Evolutionary conservation across 2,329 filamentous ascomycete species (phyloP).

Genomic region (Cercospora nicotianae): DNA sequence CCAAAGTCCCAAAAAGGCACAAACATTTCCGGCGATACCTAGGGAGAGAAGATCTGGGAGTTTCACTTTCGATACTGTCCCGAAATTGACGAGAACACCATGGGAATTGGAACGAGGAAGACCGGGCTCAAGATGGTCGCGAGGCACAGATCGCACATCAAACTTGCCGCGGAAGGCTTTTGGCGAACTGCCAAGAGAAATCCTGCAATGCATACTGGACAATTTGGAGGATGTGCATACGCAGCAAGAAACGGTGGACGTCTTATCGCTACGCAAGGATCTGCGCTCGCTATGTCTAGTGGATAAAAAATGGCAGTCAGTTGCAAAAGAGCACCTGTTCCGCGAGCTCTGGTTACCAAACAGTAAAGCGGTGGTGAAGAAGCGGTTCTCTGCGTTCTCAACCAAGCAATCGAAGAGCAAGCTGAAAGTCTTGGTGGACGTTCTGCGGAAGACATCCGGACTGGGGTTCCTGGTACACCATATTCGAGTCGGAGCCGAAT

Average conservation of each 20-base stretch:
- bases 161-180: conserved; percentile 40
- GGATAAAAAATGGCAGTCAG: conserved; percentile 57
- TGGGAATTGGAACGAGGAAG: conserved; percentile 41
- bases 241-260: conserved; percentile 43
- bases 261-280: conserved; percentile 57
- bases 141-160: conserved; percentile 16
- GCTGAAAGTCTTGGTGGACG: conserved; percentile 56
- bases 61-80: conserved; percentile 17
- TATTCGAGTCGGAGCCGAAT: conserved; percentile 54
- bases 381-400: conserved; percentile 36
- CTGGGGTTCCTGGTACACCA: conserved; percentile 56
- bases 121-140: conserved; percentile 22
- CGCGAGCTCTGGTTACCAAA: conserved; percentile 35
- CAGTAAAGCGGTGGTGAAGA: conserved; percentile 45
- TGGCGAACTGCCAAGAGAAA: conserved; percentile 52
- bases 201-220: conserved; percentile 57
- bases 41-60: conserved; percentile 17
- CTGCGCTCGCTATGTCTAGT: conserved; percentile 55
- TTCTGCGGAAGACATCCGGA: conserved; percentile 52
- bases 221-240: conserved; percentile 52
- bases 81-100: conserved; percentile 38
- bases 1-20: conserved; percentile 12
- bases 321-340: conserved; percentile 54
- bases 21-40: conserved; percentile 25
- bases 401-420: conserved; percentile 46